Conservation (phyloP, 768 basidiomycete species). For the Calocybe cyanea region DNA sequence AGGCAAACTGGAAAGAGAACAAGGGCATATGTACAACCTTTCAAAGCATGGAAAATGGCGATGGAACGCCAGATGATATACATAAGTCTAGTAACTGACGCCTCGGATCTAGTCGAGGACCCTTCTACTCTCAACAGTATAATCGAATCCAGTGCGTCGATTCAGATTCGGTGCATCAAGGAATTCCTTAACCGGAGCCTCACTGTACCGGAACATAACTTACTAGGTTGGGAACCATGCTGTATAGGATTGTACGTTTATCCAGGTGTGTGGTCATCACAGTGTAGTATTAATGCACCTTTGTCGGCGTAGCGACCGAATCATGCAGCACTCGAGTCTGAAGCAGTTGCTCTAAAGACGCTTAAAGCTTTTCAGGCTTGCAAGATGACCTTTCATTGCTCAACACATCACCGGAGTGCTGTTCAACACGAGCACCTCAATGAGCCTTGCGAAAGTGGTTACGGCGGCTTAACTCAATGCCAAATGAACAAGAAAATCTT, state of each 20-base stretch:
- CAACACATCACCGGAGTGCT: slow-evolving; percentile 19
- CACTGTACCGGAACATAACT: slow-evolving; percentile 10
- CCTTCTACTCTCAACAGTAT: slow-evolving; percentile 9
- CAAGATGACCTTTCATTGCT: slow-evolving; percentile 23
- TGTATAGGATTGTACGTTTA: slow-evolving; percentile 20
- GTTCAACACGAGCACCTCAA: slow-evolving; percentile 14
- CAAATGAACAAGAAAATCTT: slow-evolving; percentile 20
- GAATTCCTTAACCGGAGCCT: slow-evolving; percentile 4
- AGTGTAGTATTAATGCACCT: neutral
- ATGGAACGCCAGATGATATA: slow-evolving; percentile 5
- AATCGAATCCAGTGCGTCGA: neutral
- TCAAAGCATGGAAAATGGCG: slow-evolving; percentile 19
- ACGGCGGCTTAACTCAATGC: slow-evolving; percentile 22
- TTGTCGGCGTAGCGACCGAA: slow-evolving; percentile 22
- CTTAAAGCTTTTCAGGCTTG: slow-evolving; percentile 21
- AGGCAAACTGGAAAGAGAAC: slow-evolving; percentile 27
- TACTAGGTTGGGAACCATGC: slow-evolving; percentile 19
- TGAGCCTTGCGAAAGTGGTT: slow-evolving; percentile 18
- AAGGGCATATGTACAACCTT: slow-evolving; percentile 30
- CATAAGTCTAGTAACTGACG: slow-evolving; percentile 11
- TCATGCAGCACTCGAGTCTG: slow-evolving; percentile 7
- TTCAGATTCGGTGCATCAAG: neutral
- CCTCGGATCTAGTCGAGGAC: slow-evolving; percentile 8
- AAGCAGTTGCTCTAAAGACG: neutral
- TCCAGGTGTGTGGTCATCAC: neutral